phyloP scores from a whole-genome alignment of 306 rosid genomes.

The Sicyos edulis region DNA sequence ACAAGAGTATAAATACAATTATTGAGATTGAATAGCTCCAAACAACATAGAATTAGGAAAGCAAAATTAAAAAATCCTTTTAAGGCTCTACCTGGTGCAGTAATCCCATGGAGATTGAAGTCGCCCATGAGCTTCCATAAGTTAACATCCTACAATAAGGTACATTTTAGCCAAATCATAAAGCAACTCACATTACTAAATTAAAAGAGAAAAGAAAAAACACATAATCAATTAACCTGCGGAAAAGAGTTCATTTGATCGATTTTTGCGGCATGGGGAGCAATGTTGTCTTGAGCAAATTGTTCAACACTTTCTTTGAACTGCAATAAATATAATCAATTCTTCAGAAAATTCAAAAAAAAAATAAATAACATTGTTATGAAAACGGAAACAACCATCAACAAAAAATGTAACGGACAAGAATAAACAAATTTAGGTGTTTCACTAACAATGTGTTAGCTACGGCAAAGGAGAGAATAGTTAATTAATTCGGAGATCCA shows the following conservation, averaged over 20 bases:
- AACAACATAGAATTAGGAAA: not conserved
- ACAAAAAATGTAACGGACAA: too few relatives aligned
- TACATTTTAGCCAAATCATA: slow-evolving; percentile 18
- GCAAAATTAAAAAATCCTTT: not conserved
- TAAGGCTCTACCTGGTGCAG: slow-evolving; percentile 69
- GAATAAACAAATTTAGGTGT: too few relatives aligned
- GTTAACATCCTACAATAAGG: slow-evolving; percentile 63
- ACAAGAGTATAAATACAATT: too few relatives aligned
- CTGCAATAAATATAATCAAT: slow-evolving; percentile 33
- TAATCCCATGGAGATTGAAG: slow-evolving; percentile 85
- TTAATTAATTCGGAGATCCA: too few relatives aligned
- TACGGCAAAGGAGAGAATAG: too few relatives aligned
- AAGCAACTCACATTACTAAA: not conserved
- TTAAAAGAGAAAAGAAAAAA: not conserved
- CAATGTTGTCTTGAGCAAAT: slow-evolving; percentile 70
- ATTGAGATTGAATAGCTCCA: not conserved
- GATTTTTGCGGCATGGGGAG: slow-evolving; percentile 77
- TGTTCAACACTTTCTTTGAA: slow-evolving; percentile 85
- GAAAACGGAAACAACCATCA: too few relatives aligned
- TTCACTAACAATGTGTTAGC: too few relatives aligned
- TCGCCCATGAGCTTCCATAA: slow-evolving; percentile 95
- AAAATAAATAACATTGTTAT: too few relatives aligned
- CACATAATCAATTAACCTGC: slow-evolving; percentile 23
- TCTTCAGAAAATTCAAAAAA: not conserved
- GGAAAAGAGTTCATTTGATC: slow-evolving; percentile 81